phyloP scores from a whole-genome alignment of 106 monocot genomes.

The Posidonia australis region DNA sequence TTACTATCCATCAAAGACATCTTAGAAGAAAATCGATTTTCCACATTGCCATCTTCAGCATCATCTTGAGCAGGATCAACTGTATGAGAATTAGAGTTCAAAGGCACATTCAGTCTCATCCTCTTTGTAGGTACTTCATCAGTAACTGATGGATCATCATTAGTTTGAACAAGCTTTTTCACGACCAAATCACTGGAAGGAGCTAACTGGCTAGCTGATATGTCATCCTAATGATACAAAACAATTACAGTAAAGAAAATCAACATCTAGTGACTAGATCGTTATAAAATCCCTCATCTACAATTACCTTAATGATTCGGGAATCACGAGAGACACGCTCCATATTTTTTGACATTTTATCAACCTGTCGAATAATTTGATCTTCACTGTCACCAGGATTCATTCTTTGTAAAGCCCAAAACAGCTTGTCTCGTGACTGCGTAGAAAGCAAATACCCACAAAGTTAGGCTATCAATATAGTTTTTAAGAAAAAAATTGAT shows the following conservation, averaged over 20 bases:
- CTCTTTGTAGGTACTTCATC: constrained; percentile 48
- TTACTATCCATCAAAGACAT: constrained; percentile 30
- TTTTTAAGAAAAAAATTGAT: no score
- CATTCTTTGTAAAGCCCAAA: constrained; percentile 42
- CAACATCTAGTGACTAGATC: not conserved
- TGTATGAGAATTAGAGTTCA: constrained; percentile 18
- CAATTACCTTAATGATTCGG: constrained; percentile 40
- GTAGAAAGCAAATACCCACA: not conserved
- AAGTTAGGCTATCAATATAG: not conserved
- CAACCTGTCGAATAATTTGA: constrained; percentile 68
- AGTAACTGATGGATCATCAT: constrained; percentile 20
- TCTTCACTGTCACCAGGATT: constrained; percentile 76
- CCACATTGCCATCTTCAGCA: constrained; percentile 10
- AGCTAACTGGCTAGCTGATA: constrained; percentile 10
- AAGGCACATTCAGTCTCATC: constrained; percentile 16
- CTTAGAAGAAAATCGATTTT: constrained; percentile 28
- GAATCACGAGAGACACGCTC: constrained; percentile 55
- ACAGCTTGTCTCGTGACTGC: constrained; percentile 76
- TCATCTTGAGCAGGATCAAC: constrained; percentile 13
- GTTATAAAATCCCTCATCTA: not conserved
- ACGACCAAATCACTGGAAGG: constrained; percentile 19
- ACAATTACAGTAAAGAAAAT: not conserved
- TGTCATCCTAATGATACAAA: constrained; percentile 47
- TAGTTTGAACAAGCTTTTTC: constrained; percentile 16
- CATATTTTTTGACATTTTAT: constrained; percentile 58